Evolutionary conservation across 2,329 filamentous ascomycete genomes (phyloP).

Genomic region (Aspergillus eucalypticola): DNA sequence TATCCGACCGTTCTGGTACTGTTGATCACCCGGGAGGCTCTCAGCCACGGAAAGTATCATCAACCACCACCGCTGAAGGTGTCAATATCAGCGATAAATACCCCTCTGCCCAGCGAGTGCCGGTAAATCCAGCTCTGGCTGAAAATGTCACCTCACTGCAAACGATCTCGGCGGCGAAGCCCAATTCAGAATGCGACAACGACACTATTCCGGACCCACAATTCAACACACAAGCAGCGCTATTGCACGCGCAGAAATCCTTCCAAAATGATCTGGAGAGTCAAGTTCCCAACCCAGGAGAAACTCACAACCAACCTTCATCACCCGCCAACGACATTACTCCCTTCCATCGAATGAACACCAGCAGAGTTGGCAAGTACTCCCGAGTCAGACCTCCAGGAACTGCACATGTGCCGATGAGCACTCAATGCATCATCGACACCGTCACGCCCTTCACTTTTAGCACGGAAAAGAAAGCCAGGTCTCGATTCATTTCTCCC

Average conservation of each 20-base stretch:
- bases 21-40: conserved; percentile 18
- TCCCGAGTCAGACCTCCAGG: conserved; percentile 7
- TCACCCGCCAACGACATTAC: conserved; percentile 26
- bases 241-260: conserved; percentile 40
- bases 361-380: conserved; percentile 8
- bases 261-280: conserved; percentile 43
- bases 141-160: conserved; percentile 40
- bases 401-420: conserved; percentile 29
- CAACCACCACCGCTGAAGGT: conserved; percentile 15
- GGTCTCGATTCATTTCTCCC: conserved; percentile 6
- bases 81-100: conserved; percentile 31
- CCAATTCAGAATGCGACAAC: conserved; percentile 19
- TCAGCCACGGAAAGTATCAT: conserved; percentile 8
- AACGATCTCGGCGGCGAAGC: conserved; percentile 38
- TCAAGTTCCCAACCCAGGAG: conserved; percentile 21
- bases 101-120: conserved; percentile 41
- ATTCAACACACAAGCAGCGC: conserved; percentile 44
- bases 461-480: conserved; percentile 35
- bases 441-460: conserved; percentile 42
- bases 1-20: conserved; percentile 19
- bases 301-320: conserved; percentile 16
- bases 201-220: conserved; percentile 33
- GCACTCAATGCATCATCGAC: conserved; percentile 45
- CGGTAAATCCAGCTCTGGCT: conserved; percentile 28
- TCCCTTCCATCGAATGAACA: conserved; percentile 31